These are phyloP conservation scores for Neurospora tetraspora DNA, from an alignment of 495 filamentous ascomycete genomes.

Conservation along the genomic window DNA sequence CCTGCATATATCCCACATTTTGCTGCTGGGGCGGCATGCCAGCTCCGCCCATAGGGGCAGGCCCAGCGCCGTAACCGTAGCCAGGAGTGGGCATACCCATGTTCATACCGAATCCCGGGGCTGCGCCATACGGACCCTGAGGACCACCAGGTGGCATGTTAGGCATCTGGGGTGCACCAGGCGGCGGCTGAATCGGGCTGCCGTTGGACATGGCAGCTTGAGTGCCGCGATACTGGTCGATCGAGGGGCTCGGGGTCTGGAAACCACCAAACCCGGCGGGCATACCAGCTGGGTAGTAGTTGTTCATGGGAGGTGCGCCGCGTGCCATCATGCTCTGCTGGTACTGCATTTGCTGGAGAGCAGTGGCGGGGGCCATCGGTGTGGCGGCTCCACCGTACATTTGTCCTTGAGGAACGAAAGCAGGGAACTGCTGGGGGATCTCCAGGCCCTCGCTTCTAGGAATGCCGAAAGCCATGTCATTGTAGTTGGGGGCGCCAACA, in stretches of 20 bases:
- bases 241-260: conserved; percentile 31
- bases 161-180: conserved; percentile 17
- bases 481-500: conserved; percentile 22
- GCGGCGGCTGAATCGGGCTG: conserved; percentile 36
- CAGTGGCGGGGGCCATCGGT: conserved; percentile 36
- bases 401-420: conserved; percentile 37
- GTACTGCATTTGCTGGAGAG: conserved; percentile 46
- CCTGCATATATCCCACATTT: conserved; percentile 36
- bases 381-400: conserved; percentile 42
- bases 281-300: conserved; percentile 39
- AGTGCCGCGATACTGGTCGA: conserved; percentile 38
- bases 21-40: conserved; percentile 8
- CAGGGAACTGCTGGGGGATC: conserved; percentile 40
- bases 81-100: conserved; percentile 37
- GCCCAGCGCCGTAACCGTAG: conserved; percentile 29
- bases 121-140: conserved; percentile 29
- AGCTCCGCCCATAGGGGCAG: conserved; percentile 2
- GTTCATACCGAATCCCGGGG: conserved; percentile 39
- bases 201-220: conserved; percentile 29
- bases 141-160: conserved; percentile 13
- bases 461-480: conserved; percentile 37
- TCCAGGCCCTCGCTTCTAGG: conserved; percentile 50
- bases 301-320: conserved; percentile 39
- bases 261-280: conserved; percentile 36
- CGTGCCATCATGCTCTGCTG: conserved; percentile 49